Percentiles rank a stretch among this genome's conserved stretches.
Evolutionary conservation across 441 rosid species (phyloP).

Genomic region (Arabidopsis lyrata): DNA sequence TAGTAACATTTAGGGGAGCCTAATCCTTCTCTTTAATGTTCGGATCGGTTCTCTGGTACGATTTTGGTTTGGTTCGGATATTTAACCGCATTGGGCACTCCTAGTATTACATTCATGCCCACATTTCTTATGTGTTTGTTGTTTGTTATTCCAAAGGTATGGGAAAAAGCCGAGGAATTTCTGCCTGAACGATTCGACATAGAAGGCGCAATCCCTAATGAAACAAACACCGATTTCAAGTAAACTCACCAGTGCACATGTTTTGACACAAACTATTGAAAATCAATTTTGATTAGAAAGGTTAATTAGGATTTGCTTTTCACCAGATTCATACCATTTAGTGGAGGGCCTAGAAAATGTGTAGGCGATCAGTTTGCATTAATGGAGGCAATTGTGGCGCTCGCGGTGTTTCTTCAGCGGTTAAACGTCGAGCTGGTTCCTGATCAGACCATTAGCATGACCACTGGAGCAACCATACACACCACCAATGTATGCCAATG

Average conservation of each 20-base stretch:
- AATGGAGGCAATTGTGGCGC: constrained; percentile 85
- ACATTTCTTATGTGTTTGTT: constrained; percentile 8
- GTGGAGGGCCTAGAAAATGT: constrained; percentile 96
- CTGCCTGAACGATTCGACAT: constrained; percentile 80
- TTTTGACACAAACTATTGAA: constrained; percentile 19
- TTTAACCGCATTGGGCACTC: background rate
- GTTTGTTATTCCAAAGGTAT: constrained; percentile 60
- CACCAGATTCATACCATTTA: constrained; percentile 83
- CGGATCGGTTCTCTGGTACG: no score
- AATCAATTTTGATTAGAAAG: constrained; percentile 11
- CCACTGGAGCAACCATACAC: constrained; percentile 96
- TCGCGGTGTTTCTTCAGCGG: constrained; percentile 74
- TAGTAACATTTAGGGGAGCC: background rate
- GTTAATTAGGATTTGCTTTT: background rate
- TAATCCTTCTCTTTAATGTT: background rate
- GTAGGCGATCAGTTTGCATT: constrained; percentile 95
- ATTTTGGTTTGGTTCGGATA: background rate
- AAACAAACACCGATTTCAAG: constrained; percentile 92
- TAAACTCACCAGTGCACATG: constrained; percentile 41
- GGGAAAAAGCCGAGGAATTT: constrained; percentile 94
- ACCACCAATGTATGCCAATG: constrained; percentile 68
- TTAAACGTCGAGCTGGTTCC: constrained; percentile 84
- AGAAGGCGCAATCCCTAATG: constrained; percentile 84
- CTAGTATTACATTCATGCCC: background rate
- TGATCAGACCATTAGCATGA: constrained; percentile 87